Base-by-base conservation (phyloP, 2,329 filamentous ascomycete genomes). In the Dryadomyces quercus-mongolicae region DNA sequence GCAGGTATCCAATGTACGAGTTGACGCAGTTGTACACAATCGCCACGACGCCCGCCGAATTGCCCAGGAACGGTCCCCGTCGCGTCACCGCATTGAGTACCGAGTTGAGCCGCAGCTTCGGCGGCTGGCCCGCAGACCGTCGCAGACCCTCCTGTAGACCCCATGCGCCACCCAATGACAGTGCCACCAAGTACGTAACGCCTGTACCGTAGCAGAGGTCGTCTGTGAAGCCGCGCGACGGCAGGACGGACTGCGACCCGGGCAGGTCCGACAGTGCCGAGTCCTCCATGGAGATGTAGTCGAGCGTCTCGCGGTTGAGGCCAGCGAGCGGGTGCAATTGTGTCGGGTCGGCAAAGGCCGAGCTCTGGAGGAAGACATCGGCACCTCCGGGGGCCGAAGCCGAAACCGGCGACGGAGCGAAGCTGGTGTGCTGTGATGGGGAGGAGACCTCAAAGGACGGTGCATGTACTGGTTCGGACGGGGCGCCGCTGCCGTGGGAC, bases 181-280 rank as follows among this genome's bases (percentile, higher is more conserved):
- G 75, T 7, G 87, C 93, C n/a, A 87, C 75, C 57, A 98, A 76
- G 68, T 98, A 98, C 66, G 90, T 95, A 58, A 92, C 84, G 63
- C 93, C 93, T 21, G 93, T 94, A 65, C 94, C 93, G 69, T 98
- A 98, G 73, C 93, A 97, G 57, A 98, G 81, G 69, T 98, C 93
- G 67, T 98, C 93, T 57, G 91, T 95, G 83, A 95, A 98, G 67
- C 93, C 93, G 68, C 93, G 85, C 55, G 91, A 96, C 46, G 94
- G 93, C 54, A 98, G 80, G 54, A 91, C 86, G 46, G 92, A 94
- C 67, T 88, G 86, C 56, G 84, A 80, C 65, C 90, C 91, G 50
- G 91, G 90, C 20, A 95, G 79, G 64, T 94, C 84, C 58, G 89
- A 90, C 56, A 96, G 82, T 31, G 85, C 81, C 51, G 89, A 88